These are phyloP conservation scores for Penicillium canariense DNA, from an alignment of 495 filamentous ascomycete genomes.

Conservation along the genomic window DNA sequence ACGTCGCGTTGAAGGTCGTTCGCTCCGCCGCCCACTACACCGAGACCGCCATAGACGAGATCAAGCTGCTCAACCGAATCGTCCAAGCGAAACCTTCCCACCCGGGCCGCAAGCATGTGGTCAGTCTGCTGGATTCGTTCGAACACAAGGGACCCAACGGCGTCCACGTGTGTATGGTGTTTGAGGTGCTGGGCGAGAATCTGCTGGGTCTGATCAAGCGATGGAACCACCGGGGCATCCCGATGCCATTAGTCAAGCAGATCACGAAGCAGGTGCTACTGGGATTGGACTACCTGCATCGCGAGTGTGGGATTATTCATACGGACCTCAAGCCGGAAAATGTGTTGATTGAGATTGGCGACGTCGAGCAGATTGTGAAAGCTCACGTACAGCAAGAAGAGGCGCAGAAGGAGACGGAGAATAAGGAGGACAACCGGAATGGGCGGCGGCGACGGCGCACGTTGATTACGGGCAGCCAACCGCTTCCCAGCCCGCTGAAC, in stretches of 20 bases:
- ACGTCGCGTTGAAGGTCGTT: constrained; percentile 97
- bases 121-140: constrained; percentile 93
- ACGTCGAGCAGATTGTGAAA: constrained; percentile 96
- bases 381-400: constrained; percentile 84
- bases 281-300: constrained; percentile 91
- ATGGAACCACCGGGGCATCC: constrained; percentile 97
- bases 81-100: constrained; percentile 92
- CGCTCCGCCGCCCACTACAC: constrained; percentile 97
- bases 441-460: constrained; percentile 89
- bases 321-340: constrained; percentile 98
- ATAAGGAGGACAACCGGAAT: constrained; percentile 90
- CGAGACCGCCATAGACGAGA: constrained; percentile 97
- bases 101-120: constrained; percentile 89
- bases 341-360: constrained; percentile 97
- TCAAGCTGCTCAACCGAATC: constrained; percentile 95
- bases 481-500: constrained; percentile 91
- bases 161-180: constrained; percentile 98
- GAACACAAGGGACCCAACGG: constrained; percentile 97
- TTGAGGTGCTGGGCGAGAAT: constrained; percentile 96
- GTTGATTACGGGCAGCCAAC: constrained; percentile 95
- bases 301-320: constrained; percentile 98
- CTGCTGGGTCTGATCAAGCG: constrained; percentile 93
- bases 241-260: constrained; percentile 93
- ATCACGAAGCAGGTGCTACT: constrained; percentile 98
- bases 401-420: constrained; percentile 56